Evolutionary conservation across 2,329 filamentous ascomycete genomes (phyloP), one percentile per base, ranked within the genome.

Genomic region (Alternaria triticimaculans): DNA sequence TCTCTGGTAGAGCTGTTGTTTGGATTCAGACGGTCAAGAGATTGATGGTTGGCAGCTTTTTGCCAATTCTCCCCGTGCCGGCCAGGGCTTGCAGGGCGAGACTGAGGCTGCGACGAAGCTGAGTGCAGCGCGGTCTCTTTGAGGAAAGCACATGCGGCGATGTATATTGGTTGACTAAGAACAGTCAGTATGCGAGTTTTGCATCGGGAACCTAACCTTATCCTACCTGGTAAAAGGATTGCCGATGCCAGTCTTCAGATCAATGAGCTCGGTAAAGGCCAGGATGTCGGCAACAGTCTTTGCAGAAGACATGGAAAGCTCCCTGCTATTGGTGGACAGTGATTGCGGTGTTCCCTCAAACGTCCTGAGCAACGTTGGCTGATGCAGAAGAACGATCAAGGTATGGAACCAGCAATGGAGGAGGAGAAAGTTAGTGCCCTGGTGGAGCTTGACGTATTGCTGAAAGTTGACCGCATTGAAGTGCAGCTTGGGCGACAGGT

Each of bases 201-300:
- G 58, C 2, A 21, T 5, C 9, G 18, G n/a, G 9, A 4, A n/a
- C 46, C 5, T 25, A n/a, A 4, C n/a, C 11, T 25, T 23, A 25
- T 15, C 55, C 45, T 70, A 80, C 79, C 79, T 83, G 0, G 92
- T 96, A 69, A 97, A 97, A 0, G 93, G 93, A 63, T 96, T 97
- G 1, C 93, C 92, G 33, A 94, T 90, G 60, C 94, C 93, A 70
- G 93, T 94, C 77, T 92, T 94, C 0, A 92, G 89, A 76, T 96
- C 92, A 55, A 96, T 92, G 10, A 96, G 82, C 74, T 96, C 92
- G 0, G 93, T 92, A 78, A 96, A 96, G 1, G 92, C 90, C 9
- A 96, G 81, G 15, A 97, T 97, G 72, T 97, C 93, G 33, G 92
- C 93, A 64, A 97, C 96, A 0, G 93, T 96, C 82, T 96, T 97